Evolutionary conservation across 305 asterid species (phyloP).

Genomic region (Solanum chacoense): DNA sequence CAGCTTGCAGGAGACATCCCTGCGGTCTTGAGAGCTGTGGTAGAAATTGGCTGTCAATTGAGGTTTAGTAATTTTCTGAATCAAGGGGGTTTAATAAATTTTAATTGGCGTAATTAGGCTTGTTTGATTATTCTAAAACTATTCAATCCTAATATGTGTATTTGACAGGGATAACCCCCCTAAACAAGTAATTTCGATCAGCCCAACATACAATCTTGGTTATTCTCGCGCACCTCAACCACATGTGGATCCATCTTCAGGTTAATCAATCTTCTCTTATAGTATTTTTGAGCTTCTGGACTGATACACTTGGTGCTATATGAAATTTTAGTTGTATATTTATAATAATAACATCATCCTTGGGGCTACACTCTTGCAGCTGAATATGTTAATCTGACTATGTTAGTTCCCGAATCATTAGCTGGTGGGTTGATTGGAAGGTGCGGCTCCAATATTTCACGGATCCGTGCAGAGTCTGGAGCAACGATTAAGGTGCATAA

Average conservation of each 20-base stretch:
- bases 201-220: conserved; percentile 45
- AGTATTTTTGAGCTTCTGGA: conserved; percentile 4
- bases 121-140: not conserved
- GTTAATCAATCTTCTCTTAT: conserved; percentile 28
- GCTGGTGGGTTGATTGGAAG: conserved; percentile 96
- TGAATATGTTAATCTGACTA: conserved; percentile 63
- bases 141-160: not conserved
- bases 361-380: conserved; percentile 55
- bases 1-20: conserved; percentile 92
- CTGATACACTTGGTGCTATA: conserved; percentile 19
- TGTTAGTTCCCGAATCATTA: conserved; percentile 77
- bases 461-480: conserved; percentile 88
- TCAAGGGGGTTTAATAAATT: not conserved
- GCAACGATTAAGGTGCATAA: conserved; percentile 68
- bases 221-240: conserved; percentile 42
- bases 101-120: not conserved
- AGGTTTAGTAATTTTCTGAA: conserved; percentile 31
- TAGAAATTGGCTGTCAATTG: conserved; percentile 81
- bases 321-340: conserved; percentile 15
- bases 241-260: conserved; percentile 60
- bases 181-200: conserved; percentile 76
- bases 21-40: conserved; percentile 78
- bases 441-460: conserved; percentile 82
- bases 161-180: conserved; percentile 74
- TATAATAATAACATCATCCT: conserved; percentile 27